Evolutionary conservation across 805 yeast species (phyloP), one percentile per base, ranked within the genome.

Genomic region (Myxozyma udenii): DNA sequence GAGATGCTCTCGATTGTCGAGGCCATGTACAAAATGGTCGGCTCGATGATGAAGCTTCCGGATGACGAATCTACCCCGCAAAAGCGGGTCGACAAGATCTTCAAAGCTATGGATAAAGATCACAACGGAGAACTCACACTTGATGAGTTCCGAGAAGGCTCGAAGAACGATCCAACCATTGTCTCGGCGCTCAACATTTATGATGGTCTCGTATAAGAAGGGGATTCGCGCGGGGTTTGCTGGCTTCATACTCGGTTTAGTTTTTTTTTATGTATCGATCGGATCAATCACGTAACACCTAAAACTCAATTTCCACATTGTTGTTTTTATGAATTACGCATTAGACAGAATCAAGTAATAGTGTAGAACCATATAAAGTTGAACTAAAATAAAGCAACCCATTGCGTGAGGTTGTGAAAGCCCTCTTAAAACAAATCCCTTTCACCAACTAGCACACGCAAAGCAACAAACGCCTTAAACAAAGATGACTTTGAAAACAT

Each of bases 41-140:
- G 98, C 0, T 78, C 90, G 1, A 88, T 90, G 91, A 95, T 90
- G 52, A 82, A 82, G 55, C 74, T 89, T 46, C 86, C 87, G 18
- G 91, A 83, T 21, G 96, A 90, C 65, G 98, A 90, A 62, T 79
- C 82, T 41, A 89, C 98, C 0, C 98, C 98, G 0, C 96, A 90
- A 63, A 73, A 82, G 58, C 77, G 98, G 55, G 88, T 87, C 1
- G 78, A 80, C 46, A 91, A 89, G 73, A 82, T 91, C 38, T 91
- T 95, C 71, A 74, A 69, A 35, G 69, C 80, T 46, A 76, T 88
- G 78, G 87, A 83, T 58, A 85, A 87, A 65, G 80, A 85, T 64
- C 71, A 75, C 44, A 81, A 85, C 60, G 83, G 81, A 2, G 81
- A 77, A 54, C 81, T 93, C 45, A 80, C 84, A n/a, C 68, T 84